These are phyloP conservation scores for Ascobolus immersus DNA, from an alignment of 495 filamentous ascomycete genomes.

Conservation along the genomic window DNA sequence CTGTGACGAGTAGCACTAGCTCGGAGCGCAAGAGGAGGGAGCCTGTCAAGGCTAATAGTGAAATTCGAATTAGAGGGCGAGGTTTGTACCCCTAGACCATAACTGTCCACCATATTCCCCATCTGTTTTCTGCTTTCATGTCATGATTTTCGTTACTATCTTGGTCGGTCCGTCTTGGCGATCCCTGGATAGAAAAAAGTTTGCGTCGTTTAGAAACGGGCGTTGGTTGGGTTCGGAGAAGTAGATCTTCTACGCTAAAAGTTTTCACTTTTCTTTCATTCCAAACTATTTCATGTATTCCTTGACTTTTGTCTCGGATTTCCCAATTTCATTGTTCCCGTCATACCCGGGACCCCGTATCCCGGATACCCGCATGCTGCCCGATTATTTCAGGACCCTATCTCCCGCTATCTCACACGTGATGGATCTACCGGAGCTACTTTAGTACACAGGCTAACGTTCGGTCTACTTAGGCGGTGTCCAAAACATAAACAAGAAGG, in stretches of 20 bases:
- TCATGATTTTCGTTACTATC: slow-evolving; percentile 5
- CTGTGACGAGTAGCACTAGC: slow-evolving; percentile 21
- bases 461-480: slow-evolving; percentile 21
- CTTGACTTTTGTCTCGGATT: not conserved
- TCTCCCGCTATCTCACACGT: not conserved
- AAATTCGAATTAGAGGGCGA: slow-evolving; percentile 20
- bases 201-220: not conserved
- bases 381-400: not conserved
- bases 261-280: not conserved
- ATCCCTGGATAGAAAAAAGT: not conserved
- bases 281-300: not conserved
- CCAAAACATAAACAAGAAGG: slow-evolving; percentile 26
- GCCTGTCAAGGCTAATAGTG: slow-evolving; percentile 17
- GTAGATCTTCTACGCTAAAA: too few relatives aligned
- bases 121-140: too few relatives aligned
- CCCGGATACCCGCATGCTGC: not conserved
- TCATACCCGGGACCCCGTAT: not conserved
- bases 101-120: too few relatives aligned
- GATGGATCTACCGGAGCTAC: not conserved
- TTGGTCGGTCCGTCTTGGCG: not conserved
- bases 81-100: slow-evolving; percentile 17
- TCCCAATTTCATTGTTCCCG: not conserved
- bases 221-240: not conserved
- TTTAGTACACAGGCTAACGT: not conserved
- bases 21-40: slow-evolving; percentile 11